These are phyloP conservation scores for Boletus sp. DNA, from an alignment of 768 basidiomycete genomes.

Conservation along the genomic window DNA sequence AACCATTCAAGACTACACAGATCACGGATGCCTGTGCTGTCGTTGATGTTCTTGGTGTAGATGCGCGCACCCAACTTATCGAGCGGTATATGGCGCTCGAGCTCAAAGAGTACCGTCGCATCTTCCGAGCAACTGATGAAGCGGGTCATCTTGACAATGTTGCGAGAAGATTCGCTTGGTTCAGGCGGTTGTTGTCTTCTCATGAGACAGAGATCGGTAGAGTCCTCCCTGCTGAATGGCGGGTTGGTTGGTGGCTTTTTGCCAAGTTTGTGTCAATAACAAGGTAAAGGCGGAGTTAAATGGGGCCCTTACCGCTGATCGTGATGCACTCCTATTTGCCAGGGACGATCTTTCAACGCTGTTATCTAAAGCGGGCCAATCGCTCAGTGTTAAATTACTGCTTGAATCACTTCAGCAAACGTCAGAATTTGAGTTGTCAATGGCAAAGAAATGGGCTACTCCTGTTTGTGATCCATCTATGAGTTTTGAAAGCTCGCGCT, in stretches of 20 bases:
- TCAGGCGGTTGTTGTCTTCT: slow-evolving; percentile 74
- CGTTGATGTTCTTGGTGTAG: slow-evolving; percentile 82
- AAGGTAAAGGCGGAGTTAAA: slow-evolving; percentile 43
- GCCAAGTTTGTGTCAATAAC: slow-evolving; percentile 91
- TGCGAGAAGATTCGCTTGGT: slow-evolving; percentile 92
- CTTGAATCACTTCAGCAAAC: slow-evolving; percentile 86
- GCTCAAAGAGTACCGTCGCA: slow-evolving; percentile 92
- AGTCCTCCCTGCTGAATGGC: slow-evolving; percentile 86
- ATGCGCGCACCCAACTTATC: slow-evolving; percentile 76
- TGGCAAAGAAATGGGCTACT: slow-evolving; percentile 79
- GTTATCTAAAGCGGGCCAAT: slow-evolving; percentile 72
- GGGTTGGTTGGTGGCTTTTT: slow-evolving; percentile 74
- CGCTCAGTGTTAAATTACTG: slow-evolving; percentile 70
- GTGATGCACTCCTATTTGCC: not conserved
- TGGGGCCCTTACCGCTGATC: not conserved
- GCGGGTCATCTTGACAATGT: slow-evolving; percentile 96
- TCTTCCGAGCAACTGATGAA: slow-evolving; percentile 91
- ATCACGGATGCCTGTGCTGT: slow-evolving; percentile 86
- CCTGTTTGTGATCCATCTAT: slow-evolving; percentile 45
- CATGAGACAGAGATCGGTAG: slow-evolving; percentile 86
- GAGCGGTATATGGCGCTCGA: slow-evolving; percentile 89
- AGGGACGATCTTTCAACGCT: slow-evolving; percentile 85
- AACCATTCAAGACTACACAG: slow-evolving; percentile 57
- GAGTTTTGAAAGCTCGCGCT: not conserved
- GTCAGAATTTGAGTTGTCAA: slow-evolving; percentile 80